Conservation (phyloP, 1,284 basidiomycete species). For the Sutorius eximius region DNA sequence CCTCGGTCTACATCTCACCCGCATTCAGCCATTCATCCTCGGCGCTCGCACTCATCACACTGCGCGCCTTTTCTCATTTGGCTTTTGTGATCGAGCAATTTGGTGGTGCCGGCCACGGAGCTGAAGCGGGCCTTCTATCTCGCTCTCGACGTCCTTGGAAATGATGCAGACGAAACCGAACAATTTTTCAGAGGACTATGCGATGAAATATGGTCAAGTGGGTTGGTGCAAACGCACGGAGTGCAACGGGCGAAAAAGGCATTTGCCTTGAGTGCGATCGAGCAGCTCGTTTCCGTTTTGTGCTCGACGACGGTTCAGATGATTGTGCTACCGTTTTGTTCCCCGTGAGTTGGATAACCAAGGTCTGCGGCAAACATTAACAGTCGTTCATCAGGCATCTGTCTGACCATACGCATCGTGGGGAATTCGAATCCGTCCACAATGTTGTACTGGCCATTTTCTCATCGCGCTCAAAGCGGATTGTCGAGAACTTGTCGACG, state of each 20-base stretch:
- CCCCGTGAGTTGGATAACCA: conserved; percentile 48
- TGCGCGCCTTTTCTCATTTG: conserved; percentile 60
- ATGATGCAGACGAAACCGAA: conserved; percentile 42
- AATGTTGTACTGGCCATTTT: conserved; percentile 72
- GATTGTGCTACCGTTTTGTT: conserved; percentile 55
- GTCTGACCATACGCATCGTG: conserved; percentile 54
- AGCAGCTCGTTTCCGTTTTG: conserved; percentile 66
- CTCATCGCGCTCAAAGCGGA: conserved; percentile 52
- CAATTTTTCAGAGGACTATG: conserved; percentile 44
- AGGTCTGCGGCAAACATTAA: neutral
- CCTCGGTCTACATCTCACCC: conserved; percentile 50
- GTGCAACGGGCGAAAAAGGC: conserved; percentile 53
- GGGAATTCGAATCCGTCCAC: conserved; percentile 73
- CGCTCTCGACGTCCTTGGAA: conserved; percentile 66
- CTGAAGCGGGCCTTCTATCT: conserved; percentile 70
- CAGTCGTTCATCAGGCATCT: conserved; percentile 45
- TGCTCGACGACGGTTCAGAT: conserved; percentile 47
- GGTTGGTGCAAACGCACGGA: conserved; percentile 11
- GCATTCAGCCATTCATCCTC: conserved; percentile 38
- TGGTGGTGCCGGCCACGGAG: conserved; percentile 54
- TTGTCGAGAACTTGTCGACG: conserved; percentile 9
- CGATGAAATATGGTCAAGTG: conserved; percentile 29
- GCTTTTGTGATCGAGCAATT: conserved; percentile 73
- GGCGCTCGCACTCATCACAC: conserved; percentile 46
- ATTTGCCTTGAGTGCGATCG: conserved; percentile 63